phyloP scores from a whole-genome alignment of 2,329 filamentous ascomycete genomes.

The Monilinia aucupariae region DNA sequence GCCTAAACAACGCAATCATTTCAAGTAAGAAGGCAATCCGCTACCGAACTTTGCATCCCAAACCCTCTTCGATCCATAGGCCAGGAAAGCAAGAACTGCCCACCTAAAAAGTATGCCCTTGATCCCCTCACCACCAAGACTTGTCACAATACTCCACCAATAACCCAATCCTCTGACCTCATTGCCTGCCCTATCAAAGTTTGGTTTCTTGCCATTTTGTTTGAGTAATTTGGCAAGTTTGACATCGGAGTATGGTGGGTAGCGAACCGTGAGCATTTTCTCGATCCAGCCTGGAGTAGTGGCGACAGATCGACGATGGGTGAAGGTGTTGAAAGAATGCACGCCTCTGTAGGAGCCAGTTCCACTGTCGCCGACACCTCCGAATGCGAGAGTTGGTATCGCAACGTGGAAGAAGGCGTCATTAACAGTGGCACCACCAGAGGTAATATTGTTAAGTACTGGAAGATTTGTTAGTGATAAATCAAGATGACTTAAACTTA shows the following conservation, averaged over 20 bases:
- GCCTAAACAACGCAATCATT: background rate
- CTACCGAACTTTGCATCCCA: slow-evolving; percentile 10
- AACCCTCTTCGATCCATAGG: slow-evolving; percentile 11
- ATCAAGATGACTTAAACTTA: background rate
- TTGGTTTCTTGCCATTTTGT: slow-evolving; percentile 44
- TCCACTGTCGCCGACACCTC: slow-evolving; percentile 76
- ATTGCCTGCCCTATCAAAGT: slow-evolving; percentile 58
- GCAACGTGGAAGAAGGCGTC: slow-evolving; percentile 65
- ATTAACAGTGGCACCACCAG: slow-evolving; percentile 63
- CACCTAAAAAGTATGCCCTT: slow-evolving; percentile 15
- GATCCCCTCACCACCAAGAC: slow-evolving; percentile 46
- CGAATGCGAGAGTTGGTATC: slow-evolving; percentile 69
- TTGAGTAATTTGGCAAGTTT: slow-evolving; percentile 42
- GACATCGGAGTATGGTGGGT: slow-evolving; percentile 52
- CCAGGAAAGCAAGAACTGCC: slow-evolving; percentile 12
- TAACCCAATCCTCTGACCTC: slow-evolving; percentile 48
- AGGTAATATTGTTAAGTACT: slow-evolving; percentile 59
- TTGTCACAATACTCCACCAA: slow-evolving; percentile 48
- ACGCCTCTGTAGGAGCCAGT: slow-evolving; percentile 72
- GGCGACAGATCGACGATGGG: slow-evolving; percentile 54
- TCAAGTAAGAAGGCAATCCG: slow-evolving; percentile 16
- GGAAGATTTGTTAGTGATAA: slow-evolving; percentile 16
- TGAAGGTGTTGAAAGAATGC: slow-evolving; percentile 64
- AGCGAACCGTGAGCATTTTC: slow-evolving; percentile 59
- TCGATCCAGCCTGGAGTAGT: slow-evolving; percentile 64